These are phyloP conservation scores for Fagopyrum homotropicum DNA, from an alignment of 148 eudicot genomes.

Conservation along the genomic window DNA sequence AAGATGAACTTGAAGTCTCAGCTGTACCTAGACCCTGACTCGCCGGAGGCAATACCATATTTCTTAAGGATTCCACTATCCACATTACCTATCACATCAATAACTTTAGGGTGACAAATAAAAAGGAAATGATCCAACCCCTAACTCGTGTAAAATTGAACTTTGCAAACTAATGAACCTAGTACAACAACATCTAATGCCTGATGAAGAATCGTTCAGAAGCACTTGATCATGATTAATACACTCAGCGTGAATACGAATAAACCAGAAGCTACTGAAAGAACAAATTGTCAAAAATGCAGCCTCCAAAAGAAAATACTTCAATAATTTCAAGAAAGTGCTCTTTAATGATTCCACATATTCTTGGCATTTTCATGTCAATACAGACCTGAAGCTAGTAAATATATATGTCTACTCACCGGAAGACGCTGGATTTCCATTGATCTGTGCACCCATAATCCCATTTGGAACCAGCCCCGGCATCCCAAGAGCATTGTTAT, in stretches of 20 bases:
- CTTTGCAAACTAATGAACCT: neutral
- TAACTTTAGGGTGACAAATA: neutral
- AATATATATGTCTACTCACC: conserved; percentile 7
- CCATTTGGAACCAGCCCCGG: conserved; percentile 9
- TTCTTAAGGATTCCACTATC: neutral
- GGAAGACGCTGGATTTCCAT: neutral
- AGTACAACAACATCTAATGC: neutral
- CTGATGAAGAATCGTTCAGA: neutral
- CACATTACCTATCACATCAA: neutral
- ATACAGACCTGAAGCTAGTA: neutral
- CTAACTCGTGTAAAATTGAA: neutral
- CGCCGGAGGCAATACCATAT: neutral
- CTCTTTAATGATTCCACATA: neutral
- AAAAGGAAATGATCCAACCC: neutral
- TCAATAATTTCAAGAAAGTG: neutral
- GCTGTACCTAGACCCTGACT: neutral
- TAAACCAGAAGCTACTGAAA: neutral
- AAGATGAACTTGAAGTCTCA: conserved; percentile 2
- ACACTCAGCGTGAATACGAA: neutral
- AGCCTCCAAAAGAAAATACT: neutral
- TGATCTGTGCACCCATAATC: neutral
- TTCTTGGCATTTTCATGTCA: conserved; percentile 3
- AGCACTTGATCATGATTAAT: neutral
- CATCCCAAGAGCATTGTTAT: conserved; percentile 8
- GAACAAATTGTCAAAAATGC: neutral